Percentiles rank a stretch among this genome's conserved stretches.
Evolutionary conservation across 1,284 basidiomycete genomes (phyloP).

Genomic region (Gomphus bonarii): DNA sequence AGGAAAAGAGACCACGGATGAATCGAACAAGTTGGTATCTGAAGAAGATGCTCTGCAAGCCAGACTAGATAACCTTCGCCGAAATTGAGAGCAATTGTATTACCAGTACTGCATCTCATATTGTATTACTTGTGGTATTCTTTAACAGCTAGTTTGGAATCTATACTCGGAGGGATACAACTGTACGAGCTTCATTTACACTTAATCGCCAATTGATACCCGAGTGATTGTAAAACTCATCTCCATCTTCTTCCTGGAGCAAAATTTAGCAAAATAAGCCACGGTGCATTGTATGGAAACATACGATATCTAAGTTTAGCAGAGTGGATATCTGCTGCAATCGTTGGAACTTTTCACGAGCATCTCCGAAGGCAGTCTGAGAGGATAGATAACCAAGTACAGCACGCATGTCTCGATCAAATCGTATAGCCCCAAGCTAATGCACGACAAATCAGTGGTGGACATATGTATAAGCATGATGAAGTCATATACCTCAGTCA

Average conservation of each 20-base stretch:
- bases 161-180: slow-evolving; percentile 53
- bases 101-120: neutral
- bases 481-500: slow-evolving; percentile 62
- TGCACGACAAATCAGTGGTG: neutral
- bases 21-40: slow-evolving; percentile 31
- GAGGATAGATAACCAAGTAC: slow-evolving; percentile 76
- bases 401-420: slow-evolving; percentile 87
- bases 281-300: slow-evolving; percentile 18
- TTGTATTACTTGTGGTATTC: neutral
- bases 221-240: slow-evolving; percentile 86
- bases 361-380: slow-evolving; percentile 80
- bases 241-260: slow-evolving; percentile 76
- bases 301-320: slow-evolving; percentile 79
- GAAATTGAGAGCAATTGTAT: slow-evolving; percentile 28
- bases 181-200: slow-evolving; percentile 65
- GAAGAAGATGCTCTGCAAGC: slow-evolving; percentile 89
- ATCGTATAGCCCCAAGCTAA: slow-evolving; percentile 92
- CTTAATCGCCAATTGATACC: slow-evolving; percentile 86
- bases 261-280: neutral
- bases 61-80: slow-evolving; percentile 71
- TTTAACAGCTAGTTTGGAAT: neutral
- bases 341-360: slow-evolving; percentile 84
- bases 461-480: neutral
- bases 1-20: slow-evolving; percentile 18
- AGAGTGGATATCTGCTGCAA: slow-evolving; percentile 91